Evolutionary conservation across 2,329 filamentous ascomycete species (phyloP), one percentile per base, ranked within the genome.

Genomic region (Dissoconium aciculare): DNA sequence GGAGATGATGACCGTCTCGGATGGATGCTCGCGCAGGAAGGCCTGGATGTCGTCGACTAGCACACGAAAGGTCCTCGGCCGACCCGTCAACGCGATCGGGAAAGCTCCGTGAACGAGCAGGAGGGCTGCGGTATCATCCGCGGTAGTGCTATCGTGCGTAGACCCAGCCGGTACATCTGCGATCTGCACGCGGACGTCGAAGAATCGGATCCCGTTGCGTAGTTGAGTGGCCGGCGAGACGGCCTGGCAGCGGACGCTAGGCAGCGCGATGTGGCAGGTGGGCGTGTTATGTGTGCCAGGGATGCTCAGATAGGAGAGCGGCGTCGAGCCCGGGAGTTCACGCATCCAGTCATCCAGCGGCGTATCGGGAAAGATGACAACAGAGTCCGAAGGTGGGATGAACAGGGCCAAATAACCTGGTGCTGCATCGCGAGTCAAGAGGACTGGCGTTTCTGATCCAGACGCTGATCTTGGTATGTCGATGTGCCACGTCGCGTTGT

Each of bases 221-320:
- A 98, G 71, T 57, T 98, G 89, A 31, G 77, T 71, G 28, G 66
- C 63, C 4, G 91, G 67, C 37, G 71, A 64, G 11, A 85, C 82
- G 17, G 80, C 76, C 59, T 98, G 89, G 56, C 89, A 95, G 23
- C 89, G 78, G 21, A 95, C 89, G 1, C 83, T 92, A 1, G 89
- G 89, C 4, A 94, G 68, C 9, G 89, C 85, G 28, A 71, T 68
- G 62, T 91, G 68, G 58, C 71, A 78, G 6, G 85, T 91, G 5
- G 89, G 82, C 11, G 80, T 82, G 59, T 98, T 95, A 63, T 98
- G 89, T 0, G 89, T 94, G 40, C 89, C 89, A 0, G 89, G 89
- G 39, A 95, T 89, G 29, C 79, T 89, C 29, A 98, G 71, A 3
- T 77, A 68, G 1, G 81, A 79, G 4, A 95, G 63, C 2, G 82